Evolutionary conservation across 176 grass and related monocot genomes (phyloP).

Genomic region (Otatea glauca): DNA sequence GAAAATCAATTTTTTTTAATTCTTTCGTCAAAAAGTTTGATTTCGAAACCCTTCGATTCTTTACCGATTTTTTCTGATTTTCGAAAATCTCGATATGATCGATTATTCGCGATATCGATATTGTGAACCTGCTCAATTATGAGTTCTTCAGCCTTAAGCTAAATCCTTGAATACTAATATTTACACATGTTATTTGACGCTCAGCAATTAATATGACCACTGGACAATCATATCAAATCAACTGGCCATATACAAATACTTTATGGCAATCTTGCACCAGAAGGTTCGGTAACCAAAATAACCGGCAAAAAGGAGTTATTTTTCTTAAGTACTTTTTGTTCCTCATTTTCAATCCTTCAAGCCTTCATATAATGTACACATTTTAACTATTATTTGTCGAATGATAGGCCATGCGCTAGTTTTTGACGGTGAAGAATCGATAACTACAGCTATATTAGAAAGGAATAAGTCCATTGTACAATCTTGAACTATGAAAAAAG

Average conservation of each 20-base stretch:
- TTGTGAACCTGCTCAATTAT: too few relatives aligned
- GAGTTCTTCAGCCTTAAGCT: conserved; percentile 17
- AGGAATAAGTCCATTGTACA: too few relatives aligned
- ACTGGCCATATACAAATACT: conserved; percentile 99
- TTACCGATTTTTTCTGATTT: too few relatives aligned
- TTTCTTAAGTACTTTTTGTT: conserved; percentile 76
- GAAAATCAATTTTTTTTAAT: too few relatives aligned
- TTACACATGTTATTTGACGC: conserved; percentile 10
- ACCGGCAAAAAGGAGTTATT: conserved; percentile 97
- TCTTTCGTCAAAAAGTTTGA: too few relatives aligned
- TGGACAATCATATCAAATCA: conserved; percentile 93
- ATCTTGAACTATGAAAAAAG: too few relatives aligned
- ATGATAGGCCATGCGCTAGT: conserved; percentile 80
- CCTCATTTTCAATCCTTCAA: conserved; percentile 38
- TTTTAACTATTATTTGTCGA: conserved; percentile 39
- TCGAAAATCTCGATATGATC: too few relatives aligned
- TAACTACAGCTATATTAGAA: conserved; percentile 87
- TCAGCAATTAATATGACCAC: conserved; percentile 91
- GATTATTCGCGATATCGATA: too few relatives aligned
- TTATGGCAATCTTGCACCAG: conserved; percentile 96
- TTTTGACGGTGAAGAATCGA: conserved; percentile 97
- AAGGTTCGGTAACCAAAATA: conserved; percentile 98
- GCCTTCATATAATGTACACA: conserved; percentile 16
- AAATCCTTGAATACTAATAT: conserved; percentile 30
- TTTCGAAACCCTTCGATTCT: too few relatives aligned